Evolutionary conservation across 306 rosid species (phyloP), one percentile per base, ranked within the genome.

Genomic region (Corylus heterophylla): DNA sequence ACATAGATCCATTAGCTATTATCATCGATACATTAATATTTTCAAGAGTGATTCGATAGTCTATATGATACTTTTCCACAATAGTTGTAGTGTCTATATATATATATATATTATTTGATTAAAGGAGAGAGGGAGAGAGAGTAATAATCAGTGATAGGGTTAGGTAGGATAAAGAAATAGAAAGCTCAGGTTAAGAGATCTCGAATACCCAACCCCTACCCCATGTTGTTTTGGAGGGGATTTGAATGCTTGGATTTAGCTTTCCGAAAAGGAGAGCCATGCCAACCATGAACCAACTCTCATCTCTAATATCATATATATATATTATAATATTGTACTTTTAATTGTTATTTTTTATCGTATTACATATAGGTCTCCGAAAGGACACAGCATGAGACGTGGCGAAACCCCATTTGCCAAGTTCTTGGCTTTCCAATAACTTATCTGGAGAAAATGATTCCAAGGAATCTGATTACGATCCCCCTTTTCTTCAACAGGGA

Each of bases 261-360:
- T 88, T 91, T 93, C 76, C 88, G 81, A 84, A 91, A 87, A 86
- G 92, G 14, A 81, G 90, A 85, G 89, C 89, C 91, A 86, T 83
- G 90, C 88, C 93, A 85, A 86, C 92, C 89, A 83, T 64, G 85
- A 81, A 83, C 85, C 93, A 81, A 84, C 89, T 85, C 85, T 86
- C 74, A 55, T 86, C 74, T 51, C 75, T 54, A 75, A 44, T 67
- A 79, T 13, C 69, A 35, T 71, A 76, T 45, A 79, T 20, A 42
- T 75, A 73, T 31, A 0, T 31, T 31, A 31, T 31, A 31, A 31
- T 31, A 39, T 42, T 42, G 59, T 52, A 56, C 55, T 62, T 62
- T 50, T 54, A 74, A 71, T 77, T 66, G 2, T 37, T 51, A 76
- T 42, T 63, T 76, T 66, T 56, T 56, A 17, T n/a, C 25, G 25